A percentile compares a stretch with the other conserved stretches of the same genome.
Evolutionary conservation across 495 filamentous ascomycete genomes (phyloP).

Genomic region (Annulohypoxylon nitens): DNA sequence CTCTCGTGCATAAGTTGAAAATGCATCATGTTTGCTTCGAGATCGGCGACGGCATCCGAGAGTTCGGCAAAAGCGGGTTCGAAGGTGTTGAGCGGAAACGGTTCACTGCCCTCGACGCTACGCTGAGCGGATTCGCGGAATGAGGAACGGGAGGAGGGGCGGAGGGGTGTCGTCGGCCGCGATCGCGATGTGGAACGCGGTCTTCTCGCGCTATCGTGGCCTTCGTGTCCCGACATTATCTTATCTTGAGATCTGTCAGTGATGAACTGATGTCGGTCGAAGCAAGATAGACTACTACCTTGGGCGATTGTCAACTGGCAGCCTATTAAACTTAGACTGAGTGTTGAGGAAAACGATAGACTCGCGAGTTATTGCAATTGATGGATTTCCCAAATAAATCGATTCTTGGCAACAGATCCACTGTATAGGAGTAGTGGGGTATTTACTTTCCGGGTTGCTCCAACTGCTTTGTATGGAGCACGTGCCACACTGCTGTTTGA

Average conservation of each 20-base stretch:
- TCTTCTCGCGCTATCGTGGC: constrained; percentile 46
- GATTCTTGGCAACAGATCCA: constrained; percentile 21
- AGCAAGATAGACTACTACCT: not conserved
- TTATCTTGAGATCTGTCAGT: not conserved
- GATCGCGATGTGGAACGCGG: constrained; percentile 70
- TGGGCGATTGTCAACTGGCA: not conserved
- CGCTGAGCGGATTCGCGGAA: constrained; percentile 74
- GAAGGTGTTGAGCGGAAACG: constrained; percentile 82
- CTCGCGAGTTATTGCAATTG: constrained; percentile 10
- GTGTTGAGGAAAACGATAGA: constrained; percentile 7
- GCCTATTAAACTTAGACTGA: not conserved
- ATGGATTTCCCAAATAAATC: constrained; percentile 20
- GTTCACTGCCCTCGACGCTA: constrained; percentile 68
- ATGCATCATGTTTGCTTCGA: constrained; percentile 98
- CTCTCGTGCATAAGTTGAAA: constrained; percentile 98
- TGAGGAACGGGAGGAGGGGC: constrained; percentile 89
- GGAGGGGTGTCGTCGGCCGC: constrained; percentile 92
- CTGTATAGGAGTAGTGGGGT: constrained; percentile 19
- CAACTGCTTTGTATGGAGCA: constrained; percentile 17
- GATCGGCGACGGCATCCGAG: constrained; percentile 91
- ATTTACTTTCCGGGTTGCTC: not conserved
- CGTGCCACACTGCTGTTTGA: constrained; percentile 34
- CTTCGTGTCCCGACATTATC: constrained; percentile 50
- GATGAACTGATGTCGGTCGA: not conserved
- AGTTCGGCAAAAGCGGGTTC: constrained; percentile 94